Evolutionary conservation across 2,329 filamentous ascomycete genomes (phyloP).

Genomic region (Sarocladiaceae sp.): DNA sequence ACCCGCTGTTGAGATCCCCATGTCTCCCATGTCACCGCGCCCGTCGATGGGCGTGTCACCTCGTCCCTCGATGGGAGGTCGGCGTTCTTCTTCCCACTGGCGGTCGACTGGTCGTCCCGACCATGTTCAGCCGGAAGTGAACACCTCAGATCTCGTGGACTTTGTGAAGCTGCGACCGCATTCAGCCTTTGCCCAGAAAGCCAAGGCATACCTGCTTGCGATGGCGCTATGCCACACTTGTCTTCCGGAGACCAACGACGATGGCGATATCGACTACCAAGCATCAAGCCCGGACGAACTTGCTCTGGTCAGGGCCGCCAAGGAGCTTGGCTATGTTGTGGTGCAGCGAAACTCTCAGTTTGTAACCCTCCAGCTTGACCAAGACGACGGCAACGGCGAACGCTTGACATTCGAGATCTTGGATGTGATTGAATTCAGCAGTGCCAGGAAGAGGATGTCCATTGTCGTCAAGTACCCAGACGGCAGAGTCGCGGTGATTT

Average conservation of each 20-base stretch:
- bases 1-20: slow-evolving; percentile 16
- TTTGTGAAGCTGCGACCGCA: slow-evolving; percentile 74
- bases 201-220: slow-evolving; percentile 76
- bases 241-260: slow-evolving; percentile 66
- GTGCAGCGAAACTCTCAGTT: slow-evolving; percentile 68
- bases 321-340: slow-evolving; percentile 78
- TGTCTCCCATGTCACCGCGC: slow-evolving; percentile 23
- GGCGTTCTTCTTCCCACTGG: slow-evolving; percentile 47
- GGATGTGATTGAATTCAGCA: slow-evolving; percentile 88
- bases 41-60: background rate
- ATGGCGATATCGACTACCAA: slow-evolving; percentile 75
- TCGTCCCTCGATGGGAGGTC: slow-evolving; percentile 26
- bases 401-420: slow-evolving; percentile 72
- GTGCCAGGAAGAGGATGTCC: slow-evolving; percentile 86
- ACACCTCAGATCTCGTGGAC: slow-evolving; percentile 70
- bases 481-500: slow-evolving; percentile 74
- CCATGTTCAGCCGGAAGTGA: slow-evolving; percentile 51
- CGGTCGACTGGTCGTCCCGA: slow-evolving; percentile 43
- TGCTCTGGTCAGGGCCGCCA: slow-evolving; percentile 77
- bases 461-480: slow-evolving; percentile 84
- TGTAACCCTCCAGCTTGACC: slow-evolving; percentile 49
- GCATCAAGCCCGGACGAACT: slow-evolving; percentile 88
- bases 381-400: slow-evolving; percentile 31
- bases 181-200: slow-evolving; percentile 73
- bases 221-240: slow-evolving; percentile 90